These are phyloP conservation scores for Fusarium nematophilum DNA, from an alignment of 2,329 filamentous ascomycete species.

Conservation along the genomic window DNA sequence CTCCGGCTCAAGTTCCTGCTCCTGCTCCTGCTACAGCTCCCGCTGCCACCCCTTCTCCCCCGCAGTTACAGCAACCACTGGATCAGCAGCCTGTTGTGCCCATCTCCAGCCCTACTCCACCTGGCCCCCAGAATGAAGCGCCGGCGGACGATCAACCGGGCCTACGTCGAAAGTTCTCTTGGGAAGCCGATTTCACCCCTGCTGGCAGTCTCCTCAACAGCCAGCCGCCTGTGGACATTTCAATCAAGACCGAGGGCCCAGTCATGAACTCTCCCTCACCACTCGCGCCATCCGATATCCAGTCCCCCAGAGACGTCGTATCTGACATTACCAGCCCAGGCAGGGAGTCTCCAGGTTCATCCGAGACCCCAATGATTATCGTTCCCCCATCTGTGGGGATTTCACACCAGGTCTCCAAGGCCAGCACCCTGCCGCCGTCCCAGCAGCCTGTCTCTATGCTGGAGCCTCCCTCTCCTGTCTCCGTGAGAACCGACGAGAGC, in stretches of 20 bases:
- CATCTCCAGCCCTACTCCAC: slow-evolving; percentile 6
- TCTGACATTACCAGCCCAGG: slow-evolving; percentile 16
- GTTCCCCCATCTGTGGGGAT: slow-evolving; percentile 36
- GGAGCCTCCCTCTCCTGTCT: slow-evolving; percentile 59
- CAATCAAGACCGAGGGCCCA: slow-evolving; percentile 14
- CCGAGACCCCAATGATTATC: slow-evolving; percentile 34
- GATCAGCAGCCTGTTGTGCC: slow-evolving; percentile 1
- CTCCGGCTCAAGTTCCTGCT: neutral
- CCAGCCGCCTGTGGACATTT: slow-evolving; percentile 13
- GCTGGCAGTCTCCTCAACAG: slow-evolving; percentile 25
- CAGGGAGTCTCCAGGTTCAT: slow-evolving; percentile 26
- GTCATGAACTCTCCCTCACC: slow-evolving; percentile 23
- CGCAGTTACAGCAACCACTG: slow-evolving; percentile 4
- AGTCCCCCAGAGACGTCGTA: slow-evolving; percentile 22
- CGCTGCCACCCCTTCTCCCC: no score
- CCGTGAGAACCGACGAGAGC: slow-evolving; percentile 49
- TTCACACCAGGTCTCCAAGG: slow-evolving; percentile 42
- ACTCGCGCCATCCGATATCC: slow-evolving; percentile 18
- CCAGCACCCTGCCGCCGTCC: slow-evolving; percentile 32
- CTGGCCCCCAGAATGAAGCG: slow-evolving; percentile 12
- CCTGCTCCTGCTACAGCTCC: no score
- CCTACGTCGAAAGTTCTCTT: slow-evolving; percentile 51
- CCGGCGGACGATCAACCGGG: slow-evolving; percentile 9
- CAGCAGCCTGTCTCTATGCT: slow-evolving; percentile 39
- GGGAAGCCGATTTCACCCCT: slow-evolving; percentile 48